Evolutionary conservation across 108 stramenopile species (phyloP), one percentile per base, ranked within the genome.

Genomic region (Craspedostauros australis): DNA sequence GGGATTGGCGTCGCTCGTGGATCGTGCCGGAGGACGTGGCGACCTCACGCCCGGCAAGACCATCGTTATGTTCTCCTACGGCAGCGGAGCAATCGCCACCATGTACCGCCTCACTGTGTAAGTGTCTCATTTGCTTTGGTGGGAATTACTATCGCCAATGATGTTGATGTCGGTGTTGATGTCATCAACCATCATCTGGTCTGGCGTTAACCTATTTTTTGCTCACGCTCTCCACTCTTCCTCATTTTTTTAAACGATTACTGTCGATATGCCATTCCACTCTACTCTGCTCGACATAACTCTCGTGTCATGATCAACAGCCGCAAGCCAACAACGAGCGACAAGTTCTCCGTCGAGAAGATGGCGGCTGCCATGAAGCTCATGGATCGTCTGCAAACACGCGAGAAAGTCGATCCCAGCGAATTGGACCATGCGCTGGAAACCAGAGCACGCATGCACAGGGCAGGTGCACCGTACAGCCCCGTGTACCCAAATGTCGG

Each of bases 391-490:
- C 72, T 97, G 50, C 62, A 62, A 1, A 66, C 69, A 12, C 80
- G 96, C 19, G 95, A 95, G 72, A 61, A 76, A 52, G 80, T 95
- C 3, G 70, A 84, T 44, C 90, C 94, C 29, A 70, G 73, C 44
- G 96, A 97, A 55, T 73, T 97, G 45, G 88, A 92, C 58, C 73
- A 75, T 56, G 96, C 96, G 4, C 75, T 97, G 64, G 87, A 89
- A 33, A 89, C 93, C 20, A 66, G 94, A 8, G 93, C 88, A 9
- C 49, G 81, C 12, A 91, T 91, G 85, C 94, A 95, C 55, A 72
- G 70, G 21, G 77, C 80, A 21, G 82, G 82, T 28, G 79, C 79
- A 12, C 85, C 88, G 18, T 88, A 89, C 52, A 79, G 81, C 12
- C 86, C 89, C 14, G 79, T 89, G 19, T 96, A 93, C 57, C 93